Evolutionary conservation across 352 stramenopile genomes (phyloP).

Genomic region (Pseudoperonospora humuli): DNA sequence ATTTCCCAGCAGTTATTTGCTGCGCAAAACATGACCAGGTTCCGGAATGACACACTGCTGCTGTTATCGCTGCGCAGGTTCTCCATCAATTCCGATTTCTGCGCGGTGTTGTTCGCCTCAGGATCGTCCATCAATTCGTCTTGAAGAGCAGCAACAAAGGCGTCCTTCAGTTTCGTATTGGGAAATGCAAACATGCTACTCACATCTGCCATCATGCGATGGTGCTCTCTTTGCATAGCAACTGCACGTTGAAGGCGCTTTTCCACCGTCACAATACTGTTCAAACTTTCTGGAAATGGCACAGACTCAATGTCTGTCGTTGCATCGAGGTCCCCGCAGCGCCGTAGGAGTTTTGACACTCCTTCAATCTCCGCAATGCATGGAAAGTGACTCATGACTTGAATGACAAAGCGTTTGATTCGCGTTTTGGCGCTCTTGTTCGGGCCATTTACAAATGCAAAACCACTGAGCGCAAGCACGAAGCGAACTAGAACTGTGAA

Average conservation of each 20-base stretch:
- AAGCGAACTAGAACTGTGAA: slow-evolving; percentile 32
- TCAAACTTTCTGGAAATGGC: slow-evolving; percentile 14
- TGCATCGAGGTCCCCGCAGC: slow-evolving; percentile 4
- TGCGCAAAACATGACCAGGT: slow-evolving; percentile 48
- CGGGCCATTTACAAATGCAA: slow-evolving; percentile 21
- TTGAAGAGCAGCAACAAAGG: slow-evolving; percentile 25
- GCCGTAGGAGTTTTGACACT: slow-evolving; percentile 14
- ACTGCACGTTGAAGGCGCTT: slow-evolving; percentile 12
- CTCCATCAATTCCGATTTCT: background rate
- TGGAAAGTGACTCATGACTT: slow-evolving; percentile 24
- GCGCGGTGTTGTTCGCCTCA: background rate
- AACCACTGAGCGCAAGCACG: slow-evolving; percentile 22
- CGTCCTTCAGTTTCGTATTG: slow-evolving; percentile 25
- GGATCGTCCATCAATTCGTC: slow-evolving; percentile 13
- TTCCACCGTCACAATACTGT: slow-evolving; percentile 14
- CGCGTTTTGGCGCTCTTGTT: slow-evolving; percentile 13
- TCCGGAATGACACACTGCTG: slow-evolving; percentile 17
- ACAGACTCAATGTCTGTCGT: slow-evolving; percentile 1
- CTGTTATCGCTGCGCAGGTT: background rate
- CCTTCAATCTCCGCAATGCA: slow-evolving; percentile 16
- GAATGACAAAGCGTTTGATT: slow-evolving; percentile 28
- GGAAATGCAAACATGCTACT: slow-evolving; percentile 38
- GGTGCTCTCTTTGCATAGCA: slow-evolving; percentile 41
- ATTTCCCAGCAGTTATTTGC: slow-evolving; percentile 49
- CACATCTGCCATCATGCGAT: slow-evolving; percentile 41